phyloP scores from a whole-genome alignment of 345 rosid genomes.

The Leavenworthia alabamica region DNA sequence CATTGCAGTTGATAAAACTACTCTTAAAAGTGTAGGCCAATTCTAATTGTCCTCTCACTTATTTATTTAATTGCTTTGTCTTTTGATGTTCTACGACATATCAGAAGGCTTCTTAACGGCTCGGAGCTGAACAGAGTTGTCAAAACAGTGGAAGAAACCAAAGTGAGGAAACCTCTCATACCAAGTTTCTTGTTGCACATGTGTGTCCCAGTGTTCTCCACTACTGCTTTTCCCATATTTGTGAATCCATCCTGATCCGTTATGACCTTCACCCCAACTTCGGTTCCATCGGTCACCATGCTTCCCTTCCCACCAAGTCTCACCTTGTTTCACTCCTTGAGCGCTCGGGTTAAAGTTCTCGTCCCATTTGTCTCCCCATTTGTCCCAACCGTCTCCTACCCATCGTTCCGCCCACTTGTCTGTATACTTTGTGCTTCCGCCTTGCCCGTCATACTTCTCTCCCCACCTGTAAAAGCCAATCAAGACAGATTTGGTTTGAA shows the following conservation, averaged over 20 bases:
- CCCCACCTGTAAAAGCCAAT: slow-evolving; percentile 66
- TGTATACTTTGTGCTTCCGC: slow-evolving; percentile 81
- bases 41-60: not conserved
- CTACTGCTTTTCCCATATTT: slow-evolving; percentile 94
- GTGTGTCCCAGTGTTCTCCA: slow-evolving; percentile 96
- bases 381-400: slow-evolving; percentile 79
- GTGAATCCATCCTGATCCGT: slow-evolving; percentile 92
- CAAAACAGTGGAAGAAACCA: slow-evolving; percentile 86
- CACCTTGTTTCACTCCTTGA: slow-evolving; percentile 96
- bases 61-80: not conserved
- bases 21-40: not conserved
- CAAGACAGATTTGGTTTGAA: slow-evolving; percentile 9
- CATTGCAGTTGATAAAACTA: not conserved
- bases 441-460: slow-evolving; percentile 80
- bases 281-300: slow-evolving; percentile 83
- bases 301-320: slow-evolving; percentile 93
- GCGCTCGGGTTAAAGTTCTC: slow-evolving; percentile 64
- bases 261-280: slow-evolving; percentile 89
- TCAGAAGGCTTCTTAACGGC: slow-evolving; percentile 67
- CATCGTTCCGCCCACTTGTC: slow-evolving; percentile 95
- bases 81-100: slow-evolving; percentile 8
- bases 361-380: slow-evolving; percentile 99
- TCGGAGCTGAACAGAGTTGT: slow-evolving; percentile 77
- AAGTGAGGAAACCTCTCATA: slow-evolving; percentile 92
- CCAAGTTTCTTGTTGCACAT: slow-evolving; percentile 72